A percentile compares a stretch with the other conserved stretches of the same genome.
phyloP scores from a whole-genome alignment of 495 filamentous ascomycete genomes.

The Sporormia fimetaria region DNA sequence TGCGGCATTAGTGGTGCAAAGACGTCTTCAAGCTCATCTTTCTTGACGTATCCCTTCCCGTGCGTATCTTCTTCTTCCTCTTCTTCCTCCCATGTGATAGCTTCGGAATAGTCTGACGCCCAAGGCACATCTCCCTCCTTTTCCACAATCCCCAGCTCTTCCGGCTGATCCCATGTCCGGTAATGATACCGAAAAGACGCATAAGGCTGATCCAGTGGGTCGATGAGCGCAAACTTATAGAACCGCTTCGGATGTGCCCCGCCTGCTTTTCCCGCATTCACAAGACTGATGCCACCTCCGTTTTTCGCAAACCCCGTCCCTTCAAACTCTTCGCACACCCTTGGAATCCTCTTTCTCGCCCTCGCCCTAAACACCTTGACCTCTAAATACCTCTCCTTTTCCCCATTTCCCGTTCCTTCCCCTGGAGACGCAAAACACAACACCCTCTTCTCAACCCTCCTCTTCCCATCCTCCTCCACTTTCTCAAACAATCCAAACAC shows the following conservation, averaged over 20 bases:
- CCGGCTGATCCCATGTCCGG: constrained; percentile 20
- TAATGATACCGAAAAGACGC: constrained; percentile 34
- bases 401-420: constrained; percentile 5
- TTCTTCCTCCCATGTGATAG: neutral
- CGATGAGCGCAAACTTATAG: constrained; percentile 37
- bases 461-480: constrained; percentile 12
- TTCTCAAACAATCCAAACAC: constrained; percentile 33
- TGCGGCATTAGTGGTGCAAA: too few species aligned
- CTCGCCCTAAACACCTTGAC: constrained; percentile 31
- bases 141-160: constrained; percentile 7
- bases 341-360: constrained; percentile 29
- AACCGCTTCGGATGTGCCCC: constrained; percentile 30
- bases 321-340: constrained; percentile 20
- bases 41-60: neutral
- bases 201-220: constrained; percentile 36
- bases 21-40: too few species aligned
- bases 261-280: constrained; percentile 29
- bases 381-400: constrained; percentile 27
- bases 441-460: constrained; percentile 29
- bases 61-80: neutral
- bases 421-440: constrained; percentile 26
- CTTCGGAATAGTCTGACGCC: neutral
- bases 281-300: constrained; percentile 26
- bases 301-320: constrained; percentile 4
- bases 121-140: neutral